Evolutionary conservation across 176 grass and related monocot species (phyloP).

Genomic region (Oryza glaberrima): DNA sequence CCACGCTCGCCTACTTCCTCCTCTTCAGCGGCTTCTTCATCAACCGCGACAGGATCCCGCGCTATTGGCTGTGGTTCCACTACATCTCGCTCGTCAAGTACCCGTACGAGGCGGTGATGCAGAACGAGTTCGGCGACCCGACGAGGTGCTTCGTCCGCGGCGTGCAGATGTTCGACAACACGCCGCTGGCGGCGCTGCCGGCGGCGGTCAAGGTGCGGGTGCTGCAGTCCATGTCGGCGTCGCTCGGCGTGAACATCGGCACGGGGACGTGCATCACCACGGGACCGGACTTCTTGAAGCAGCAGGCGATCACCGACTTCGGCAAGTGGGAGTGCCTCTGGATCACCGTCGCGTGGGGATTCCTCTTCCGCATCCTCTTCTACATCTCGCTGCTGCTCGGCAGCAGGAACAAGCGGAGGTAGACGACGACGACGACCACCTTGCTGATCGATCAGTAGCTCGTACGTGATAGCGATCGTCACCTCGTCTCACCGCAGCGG

Average conservation of each 20-base stretch:
- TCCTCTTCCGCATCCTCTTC: slow-evolving; percentile 89
- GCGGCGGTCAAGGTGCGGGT: slow-evolving; percentile 61
- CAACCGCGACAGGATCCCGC: slow-evolving; percentile 72
- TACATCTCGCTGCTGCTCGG: slow-evolving; percentile 76
- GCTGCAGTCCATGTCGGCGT: slow-evolving; percentile 63
- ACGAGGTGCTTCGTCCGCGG: slow-evolving; percentile 76
- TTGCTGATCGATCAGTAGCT: not conserved
- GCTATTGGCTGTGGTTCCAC: slow-evolving; percentile 98
- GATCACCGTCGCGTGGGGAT: slow-evolving; percentile 88
- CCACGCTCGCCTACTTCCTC: slow-evolving; percentile 87
- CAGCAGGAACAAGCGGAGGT: slow-evolving; percentile 92
- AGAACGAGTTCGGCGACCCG: slow-evolving; percentile 88
- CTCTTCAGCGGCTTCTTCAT: slow-evolving; percentile 99
- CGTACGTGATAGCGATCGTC: not conserved
- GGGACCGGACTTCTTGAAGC: slow-evolving; percentile 59
- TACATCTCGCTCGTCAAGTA: slow-evolving; percentile 98
- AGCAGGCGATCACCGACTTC: slow-evolving; percentile 81
- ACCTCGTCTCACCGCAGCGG: not conserved
- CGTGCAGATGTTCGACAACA: slow-evolving; percentile 98
- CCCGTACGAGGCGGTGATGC: slow-evolving; percentile 95
- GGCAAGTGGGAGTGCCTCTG: slow-evolving; percentile 96
- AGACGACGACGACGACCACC: not conserved
- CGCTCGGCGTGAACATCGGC: slow-evolving; percentile 70
- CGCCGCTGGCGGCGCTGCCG: slow-evolving; percentile 67
- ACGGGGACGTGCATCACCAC: slow-evolving; percentile 79